Evolutionary conservation across 2,329 filamentous ascomycete genomes (phyloP), one percentile per base, ranked within the genome.

Genomic region (Aspergillus proliferans): DNA sequence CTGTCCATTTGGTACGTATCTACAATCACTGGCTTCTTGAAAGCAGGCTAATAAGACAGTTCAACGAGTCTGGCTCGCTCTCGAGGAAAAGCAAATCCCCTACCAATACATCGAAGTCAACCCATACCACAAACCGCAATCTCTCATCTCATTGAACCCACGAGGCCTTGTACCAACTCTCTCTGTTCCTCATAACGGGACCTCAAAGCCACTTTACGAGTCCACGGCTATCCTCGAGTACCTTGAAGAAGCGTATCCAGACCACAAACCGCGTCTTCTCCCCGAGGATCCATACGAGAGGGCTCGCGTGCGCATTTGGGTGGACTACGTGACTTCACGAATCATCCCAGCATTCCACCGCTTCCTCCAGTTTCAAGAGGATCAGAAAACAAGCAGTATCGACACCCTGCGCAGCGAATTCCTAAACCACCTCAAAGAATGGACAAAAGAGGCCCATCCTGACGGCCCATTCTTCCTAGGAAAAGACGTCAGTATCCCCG

Each of bases 91-190:
- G 66, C 69, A 75, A 2, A 85, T 89, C 26, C 79, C 81, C 14
- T 85, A 91, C 64, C 83, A 90, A 69, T 88, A 88, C 65, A 75
- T 87, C 54, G 84, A 88, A 72, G 84, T 89, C 51, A 89, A 90
- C 66, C 87, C 87, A 0, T 90, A 90, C 72, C 74, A 83, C 66
- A 91, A 91, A 61, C 82, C 81, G 0, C 68, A 79, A 3, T 82
- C 79, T 1, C 83, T 90, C 24, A 73, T 91, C 19, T 75, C 77
- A 7, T 73, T 91, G 53, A 92, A 92, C 61, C 87, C 87, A 0
- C 80, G 86, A 10, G 87, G 87, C 1, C 75, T 91, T 1, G 84
- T 91, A 1, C 88, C 87, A 0, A 89, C 86, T 0, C 74, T 91
- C 1, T 76, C 61, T 46, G 53, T 56, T 43, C 54, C 58, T 7